Percentiles rank a stretch among this genome's conserved stretches.
Evolutionary conservation across 257 asterid genomes (phyloP).

Genomic region (Jacaranda mimosifolia): DNA sequence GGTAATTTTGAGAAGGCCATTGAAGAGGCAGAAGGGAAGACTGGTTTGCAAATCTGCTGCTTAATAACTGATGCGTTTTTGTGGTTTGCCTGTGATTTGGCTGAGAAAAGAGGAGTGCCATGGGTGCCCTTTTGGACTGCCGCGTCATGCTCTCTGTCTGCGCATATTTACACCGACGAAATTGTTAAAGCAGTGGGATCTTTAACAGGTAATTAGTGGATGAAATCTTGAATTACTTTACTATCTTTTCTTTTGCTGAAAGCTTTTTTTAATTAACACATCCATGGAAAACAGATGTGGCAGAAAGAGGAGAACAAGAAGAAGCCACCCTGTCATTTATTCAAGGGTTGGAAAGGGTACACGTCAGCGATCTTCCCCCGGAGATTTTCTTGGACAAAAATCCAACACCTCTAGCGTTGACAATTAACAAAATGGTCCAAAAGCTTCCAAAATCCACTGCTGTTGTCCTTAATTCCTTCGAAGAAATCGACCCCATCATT

Average conservation of each 20-base stretch:
- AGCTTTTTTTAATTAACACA: no score
- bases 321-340: conserved; percentile 41
- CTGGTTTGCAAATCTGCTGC: conserved; percentile 56
- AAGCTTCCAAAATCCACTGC: conserved; percentile 65
- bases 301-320: conserved; percentile 40
- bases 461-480: conserved; percentile 69
- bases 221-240: background rate
- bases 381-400: conserved; percentile 49
- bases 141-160: conserved; percentile 60
- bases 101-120: conserved; percentile 60
- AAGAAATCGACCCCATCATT: conserved; percentile 67
- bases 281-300: background rate
- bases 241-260: background rate
- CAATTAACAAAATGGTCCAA: conserved; percentile 63
- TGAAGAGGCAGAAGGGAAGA: conserved; percentile 52
- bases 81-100: conserved; percentile 67
- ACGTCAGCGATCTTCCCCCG: conserved; percentile 59
- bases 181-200: conserved; percentile 38
- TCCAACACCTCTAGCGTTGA: conserved; percentile 55
- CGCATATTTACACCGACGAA: conserved; percentile 61
- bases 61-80: conserved; percentile 70
- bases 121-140: conserved; percentile 82
- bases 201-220: conserved; percentile 32
- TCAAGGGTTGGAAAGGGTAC: conserved; percentile 61
- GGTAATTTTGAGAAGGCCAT: conserved; percentile 55